A percentile compares a stretch with the other conserved stretches of the same genome.
Evolutionary conservation across 305 asterid species (phyloP).

Genomic region (Plantago coronopus): DNA sequence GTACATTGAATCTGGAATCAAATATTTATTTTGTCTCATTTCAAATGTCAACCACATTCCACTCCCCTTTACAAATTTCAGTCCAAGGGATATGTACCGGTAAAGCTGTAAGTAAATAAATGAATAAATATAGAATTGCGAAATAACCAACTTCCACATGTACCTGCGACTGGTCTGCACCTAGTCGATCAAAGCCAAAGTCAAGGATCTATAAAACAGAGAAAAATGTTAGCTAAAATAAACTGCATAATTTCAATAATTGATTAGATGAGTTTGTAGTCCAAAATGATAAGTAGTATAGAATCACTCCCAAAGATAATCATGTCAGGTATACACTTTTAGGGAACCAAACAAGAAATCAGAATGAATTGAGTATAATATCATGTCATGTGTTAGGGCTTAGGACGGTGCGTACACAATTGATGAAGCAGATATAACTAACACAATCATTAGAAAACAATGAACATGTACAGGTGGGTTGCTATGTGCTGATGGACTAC

Average conservation of each 20-base stretch:
- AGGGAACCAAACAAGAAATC: not conserved
- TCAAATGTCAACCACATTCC: slow-evolving; percentile 6
- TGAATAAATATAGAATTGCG: slow-evolving; percentile 16
- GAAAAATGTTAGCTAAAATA: slow-evolving; percentile 24
- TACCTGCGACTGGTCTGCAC: slow-evolving; percentile 96
- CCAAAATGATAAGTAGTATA: slow-evolving; percentile 22
- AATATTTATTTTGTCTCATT: not conserved
- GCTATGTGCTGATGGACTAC: slow-evolving; percentile 3
- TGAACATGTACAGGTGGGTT: slow-evolving; percentile 15
- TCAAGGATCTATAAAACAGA: slow-evolving; percentile 74
- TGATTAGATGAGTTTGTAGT: slow-evolving; percentile 38
- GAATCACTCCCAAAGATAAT: slow-evolving; percentile 10
- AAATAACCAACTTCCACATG: slow-evolving; percentile 19
- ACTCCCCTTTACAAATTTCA: slow-evolving; percentile 12
- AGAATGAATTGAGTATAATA: not conserved
- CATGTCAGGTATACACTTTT: slow-evolving; percentile 1
- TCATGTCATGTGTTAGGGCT: too few relatives aligned
- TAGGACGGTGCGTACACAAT: slow-evolving; percentile 13
- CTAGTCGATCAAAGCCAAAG: slow-evolving; percentile 93
- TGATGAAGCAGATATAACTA: slow-evolving; percentile 18
- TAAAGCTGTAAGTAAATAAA: slow-evolving; percentile 3
- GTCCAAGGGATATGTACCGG: slow-evolving; percentile 1
- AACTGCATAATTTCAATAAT: slow-evolving; percentile 17
- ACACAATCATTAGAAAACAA: slow-evolving; percentile 5
- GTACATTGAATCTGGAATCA: slow-evolving; percentile 5